Evolutionary conservation across 2,329 filamentous ascomycete species (phyloP), one percentile per base, ranked within the genome.

Genomic region (Claviceps sp.): DNA sequence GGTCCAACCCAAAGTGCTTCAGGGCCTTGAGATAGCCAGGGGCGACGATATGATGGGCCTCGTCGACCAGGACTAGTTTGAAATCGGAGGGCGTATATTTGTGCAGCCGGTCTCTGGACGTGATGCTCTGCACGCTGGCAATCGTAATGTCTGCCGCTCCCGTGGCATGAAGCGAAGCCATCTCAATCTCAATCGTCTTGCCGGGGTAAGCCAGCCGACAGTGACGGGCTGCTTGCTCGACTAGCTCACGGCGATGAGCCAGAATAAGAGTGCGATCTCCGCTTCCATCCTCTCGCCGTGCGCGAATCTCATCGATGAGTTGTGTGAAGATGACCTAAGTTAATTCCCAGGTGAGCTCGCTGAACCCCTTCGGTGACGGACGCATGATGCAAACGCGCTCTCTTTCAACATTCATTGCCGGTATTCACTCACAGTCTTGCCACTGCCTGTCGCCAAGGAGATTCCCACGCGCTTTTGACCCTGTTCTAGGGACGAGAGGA

Each of bases 31-130:
- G 74, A 62, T 97, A 97, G 7, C 82, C 81, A 2, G 80, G 76
- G 0, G 93, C 87, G 45, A 96, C 90, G 50, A 97, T 95, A 67
- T 98, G 93, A 65, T 98, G 93, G 4, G 91, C 93, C 68, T 98
- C 93, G 58, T 98, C 93, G 4, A 98, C 91, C 2, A 98, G 76
- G 0, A 98, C 72, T 0, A 98, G 79, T 68, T 98, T 98, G 73
- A 91, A 97, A 7, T 72, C 73, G 0, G 66, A 67, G 0, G 89
- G 86, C 58, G 94, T 80, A 61, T 91, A 97, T 63, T 95, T 96
- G 38, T 67, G 63, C n/a, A 97, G 75, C 2, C 93, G 79, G 50
- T 84, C 79, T 13, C 80, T 79, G 5, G 87, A 94, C 7, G 76
- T 80, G 59, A 98, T 81, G 65, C 88, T 96, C 62, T 85, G 83